Percentiles rank a stretch among this genome's conserved stretches.
phyloP scores from a whole-genome alignment of 2,329 filamentous ascomycete species.

The Fusarium siculi region DNA sequence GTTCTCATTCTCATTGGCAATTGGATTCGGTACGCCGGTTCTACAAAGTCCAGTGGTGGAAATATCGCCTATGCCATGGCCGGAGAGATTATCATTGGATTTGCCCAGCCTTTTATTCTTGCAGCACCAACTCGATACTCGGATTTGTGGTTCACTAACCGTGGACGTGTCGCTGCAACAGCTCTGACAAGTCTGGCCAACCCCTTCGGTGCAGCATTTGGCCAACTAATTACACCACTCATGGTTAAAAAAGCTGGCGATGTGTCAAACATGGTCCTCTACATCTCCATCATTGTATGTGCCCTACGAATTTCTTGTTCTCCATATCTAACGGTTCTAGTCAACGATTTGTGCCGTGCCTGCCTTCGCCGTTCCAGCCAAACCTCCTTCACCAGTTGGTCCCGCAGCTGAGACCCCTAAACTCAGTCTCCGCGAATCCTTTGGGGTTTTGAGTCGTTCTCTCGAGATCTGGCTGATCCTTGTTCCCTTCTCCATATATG shows the following conservation, averaged over 20 bases:
- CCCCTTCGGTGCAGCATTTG: slow-evolving; percentile 87
- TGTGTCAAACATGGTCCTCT: slow-evolving; percentile 85
- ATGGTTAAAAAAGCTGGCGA: slow-evolving; percentile 72
- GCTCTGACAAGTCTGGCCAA: slow-evolving; percentile 88
- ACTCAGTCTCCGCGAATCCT: slow-evolving; percentile 60
- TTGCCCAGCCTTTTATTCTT: slow-evolving; percentile 92
- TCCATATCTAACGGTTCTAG: slow-evolving; percentile 38
- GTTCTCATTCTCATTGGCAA: slow-evolving; percentile 83
- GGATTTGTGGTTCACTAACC: slow-evolving; percentile 92
- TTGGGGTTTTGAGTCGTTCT: slow-evolving; percentile 64
- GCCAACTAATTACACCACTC: slow-evolving; percentile 85
- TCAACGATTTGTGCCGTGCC: slow-evolving; percentile 69
- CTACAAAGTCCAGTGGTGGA: slow-evolving; percentile 63
- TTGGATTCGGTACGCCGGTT: slow-evolving; percentile 89
- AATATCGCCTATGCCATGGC: slow-evolving; percentile 84
- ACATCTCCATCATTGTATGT: slow-evolving; percentile 82
- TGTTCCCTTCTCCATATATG: slow-evolving; percentile 83
- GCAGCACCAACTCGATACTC: slow-evolving; percentile 90
- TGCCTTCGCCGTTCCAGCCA: slow-evolving; percentile 81
- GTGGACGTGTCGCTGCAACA: slow-evolving; percentile 86
- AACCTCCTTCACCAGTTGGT: slow-evolving; percentile 81
- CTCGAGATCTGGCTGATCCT: slow-evolving; percentile 84
- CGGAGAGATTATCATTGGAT: slow-evolving; percentile 88
- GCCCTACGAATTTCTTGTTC: background rate
- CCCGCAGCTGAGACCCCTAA: slow-evolving; percentile 72